phyloP scores from a whole-genome alignment of 306 rosid genomes.

The Acacia crassicarpa region DNA sequence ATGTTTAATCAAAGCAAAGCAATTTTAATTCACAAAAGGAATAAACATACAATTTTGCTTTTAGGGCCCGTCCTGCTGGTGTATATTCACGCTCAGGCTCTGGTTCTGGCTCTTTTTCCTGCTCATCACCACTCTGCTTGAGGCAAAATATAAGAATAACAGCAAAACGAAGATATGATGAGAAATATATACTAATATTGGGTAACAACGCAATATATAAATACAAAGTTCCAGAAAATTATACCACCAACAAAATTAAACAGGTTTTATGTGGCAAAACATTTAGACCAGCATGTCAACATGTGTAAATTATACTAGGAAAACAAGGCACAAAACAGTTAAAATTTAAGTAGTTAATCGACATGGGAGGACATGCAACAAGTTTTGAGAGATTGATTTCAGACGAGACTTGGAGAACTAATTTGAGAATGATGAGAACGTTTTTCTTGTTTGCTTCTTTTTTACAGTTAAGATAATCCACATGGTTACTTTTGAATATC shows the following conservation, averaged over 20 bases:
- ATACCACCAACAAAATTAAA: not conserved
- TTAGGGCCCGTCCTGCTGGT: slow-evolving; percentile 95
- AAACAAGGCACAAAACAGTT: not conserved
- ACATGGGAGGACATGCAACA: not conserved
- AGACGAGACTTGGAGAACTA: not conserved
- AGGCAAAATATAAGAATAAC: slow-evolving; percentile 34
- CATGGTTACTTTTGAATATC: not conserved
- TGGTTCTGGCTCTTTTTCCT: slow-evolving; percentile 77
- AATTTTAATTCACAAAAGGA: slow-evolving; percentile 12
- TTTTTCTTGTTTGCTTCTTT: not conserved
- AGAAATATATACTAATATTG: not conserved
- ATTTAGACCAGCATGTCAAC: not conserved
- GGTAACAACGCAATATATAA: not conserved
- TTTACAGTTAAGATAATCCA: not conserved
- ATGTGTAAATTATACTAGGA: not conserved
- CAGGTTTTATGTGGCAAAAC: not conserved
- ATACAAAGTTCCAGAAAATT: not conserved
- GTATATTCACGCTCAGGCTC: slow-evolving; percentile 96
- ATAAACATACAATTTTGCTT: slow-evolving; percentile 74
- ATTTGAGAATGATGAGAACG: not conserved
- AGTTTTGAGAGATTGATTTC: not conserved
- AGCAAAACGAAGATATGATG: not conserved
- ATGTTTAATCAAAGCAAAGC: slow-evolving; percentile 20
- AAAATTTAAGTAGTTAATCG: not conserved
- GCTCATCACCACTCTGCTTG: slow-evolving; percentile 83